phyloP scores from a whole-genome alignment of 2,329 filamentous ascomycete species.

The Raffaelea arxii region DNA sequence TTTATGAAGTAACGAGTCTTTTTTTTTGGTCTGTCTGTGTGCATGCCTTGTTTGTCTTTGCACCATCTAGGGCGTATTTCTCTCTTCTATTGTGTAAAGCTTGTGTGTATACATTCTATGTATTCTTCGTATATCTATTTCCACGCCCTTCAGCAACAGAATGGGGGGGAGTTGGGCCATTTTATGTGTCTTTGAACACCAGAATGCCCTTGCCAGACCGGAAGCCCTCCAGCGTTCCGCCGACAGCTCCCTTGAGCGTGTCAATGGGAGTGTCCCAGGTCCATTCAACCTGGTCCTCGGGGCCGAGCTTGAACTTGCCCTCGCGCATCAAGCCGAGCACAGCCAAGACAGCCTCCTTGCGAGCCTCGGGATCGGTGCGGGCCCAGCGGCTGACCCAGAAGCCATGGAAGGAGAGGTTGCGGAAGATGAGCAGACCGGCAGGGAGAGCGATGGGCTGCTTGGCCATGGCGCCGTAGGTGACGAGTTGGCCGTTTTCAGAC shows the following conservation, averaged over 20 bases:
- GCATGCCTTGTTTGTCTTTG: not conserved
- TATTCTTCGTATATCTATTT: no score
- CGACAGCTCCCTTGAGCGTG: slow-evolving; percentile 61
- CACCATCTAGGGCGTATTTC: no score
- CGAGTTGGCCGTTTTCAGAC: slow-evolving; percentile 58
- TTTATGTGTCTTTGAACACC: slow-evolving; percentile 57
- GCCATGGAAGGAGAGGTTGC: slow-evolving; percentile 76
- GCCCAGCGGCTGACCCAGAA: slow-evolving; percentile 96
- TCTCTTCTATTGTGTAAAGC: no score
- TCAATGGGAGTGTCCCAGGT: slow-evolving; percentile 67
- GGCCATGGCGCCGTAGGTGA: slow-evolving; percentile 95
- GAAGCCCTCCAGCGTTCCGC: slow-evolving; percentile 76
- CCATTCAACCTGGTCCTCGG: slow-evolving; percentile 77
- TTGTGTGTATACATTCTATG: no score
- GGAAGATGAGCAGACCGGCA: slow-evolving; percentile 84
- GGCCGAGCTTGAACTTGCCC: slow-evolving; percentile 74
- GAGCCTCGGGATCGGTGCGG: slow-evolving; percentile 60
- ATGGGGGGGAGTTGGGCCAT: no score
- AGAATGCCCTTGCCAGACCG: slow-evolving; percentile 85
- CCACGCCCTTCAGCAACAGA: no score
- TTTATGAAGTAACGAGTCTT: slow-evolving; percentile 3
- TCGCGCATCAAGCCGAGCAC: slow-evolving; percentile 65
- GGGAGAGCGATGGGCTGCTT: slow-evolving; percentile 76
- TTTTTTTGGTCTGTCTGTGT: not conserved
- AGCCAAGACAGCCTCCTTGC: slow-evolving; percentile 73